These are phyloP conservation scores for Orbilia oligospora DNA, from an alignment of 2,329 filamentous ascomycete species.

Conservation along the genomic window DNA sequence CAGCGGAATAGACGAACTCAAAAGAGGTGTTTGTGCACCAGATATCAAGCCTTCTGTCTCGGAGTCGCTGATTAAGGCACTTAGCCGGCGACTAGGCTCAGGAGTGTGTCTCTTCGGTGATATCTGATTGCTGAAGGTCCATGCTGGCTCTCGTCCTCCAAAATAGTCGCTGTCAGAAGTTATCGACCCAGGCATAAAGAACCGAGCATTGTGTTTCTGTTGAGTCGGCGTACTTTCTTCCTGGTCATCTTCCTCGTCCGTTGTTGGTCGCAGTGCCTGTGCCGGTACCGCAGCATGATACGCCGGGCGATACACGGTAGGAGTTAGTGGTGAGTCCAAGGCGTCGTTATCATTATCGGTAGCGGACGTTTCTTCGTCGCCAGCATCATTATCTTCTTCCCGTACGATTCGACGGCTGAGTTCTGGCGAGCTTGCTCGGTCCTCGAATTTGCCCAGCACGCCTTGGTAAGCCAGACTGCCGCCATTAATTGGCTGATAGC, in stretches of 20 bases:
- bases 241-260: constrained; percentile 54
- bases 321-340: constrained; percentile 57
- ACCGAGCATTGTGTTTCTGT: constrained; percentile 55
- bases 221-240: constrained; percentile 59
- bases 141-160: constrained; percentile 46
- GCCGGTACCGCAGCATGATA: constrained; percentile 52
- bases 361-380: constrained; percentile 60
- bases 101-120: constrained; percentile 48
- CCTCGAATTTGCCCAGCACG: constrained; percentile 44
- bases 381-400: constrained; percentile 57
- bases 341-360: constrained; percentile 58
- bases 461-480: constrained; percentile 31
- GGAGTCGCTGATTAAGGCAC: constrained; percentile 43
- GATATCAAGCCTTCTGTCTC: constrained; percentile 53
- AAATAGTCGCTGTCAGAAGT: constrained; percentile 57
- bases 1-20: constrained; percentile 57
- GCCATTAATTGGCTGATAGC: constrained; percentile 18
- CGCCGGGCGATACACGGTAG: constrained; percentile 46
- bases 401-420: constrained; percentile 44
- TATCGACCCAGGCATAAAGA: constrained; percentile 40
- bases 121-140: constrained; percentile 44
- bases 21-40: constrained; percentile 53
- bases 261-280: constrained; percentile 35
- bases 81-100: constrained; percentile 36
- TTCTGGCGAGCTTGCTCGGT: constrained; percentile 56